These are phyloP conservation scores for Cyclanthera cordifolia DNA, from an alignment of 306 rosid genomes.

Conservation along the genomic window DNA sequence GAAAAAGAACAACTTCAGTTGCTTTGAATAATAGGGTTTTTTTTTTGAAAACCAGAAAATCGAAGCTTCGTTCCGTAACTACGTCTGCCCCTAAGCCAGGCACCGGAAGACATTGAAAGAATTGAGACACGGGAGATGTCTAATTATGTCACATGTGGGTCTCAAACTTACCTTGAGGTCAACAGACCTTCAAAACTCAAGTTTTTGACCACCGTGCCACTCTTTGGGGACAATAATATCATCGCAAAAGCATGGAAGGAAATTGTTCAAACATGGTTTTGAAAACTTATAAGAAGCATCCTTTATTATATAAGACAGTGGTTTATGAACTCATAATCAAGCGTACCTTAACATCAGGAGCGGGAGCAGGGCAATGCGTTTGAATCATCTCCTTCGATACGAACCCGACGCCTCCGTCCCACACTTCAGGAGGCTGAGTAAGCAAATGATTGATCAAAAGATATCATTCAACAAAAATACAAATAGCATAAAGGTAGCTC, in stretches of 20 bases:
- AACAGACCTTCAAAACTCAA: no score
- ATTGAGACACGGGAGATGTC: no score
- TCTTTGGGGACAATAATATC: no score
- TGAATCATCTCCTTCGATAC: constrained; percentile 87
- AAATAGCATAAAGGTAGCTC: not conserved
- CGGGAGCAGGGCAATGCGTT: constrained; percentile 69
- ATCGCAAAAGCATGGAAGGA: constrained; percentile 8
- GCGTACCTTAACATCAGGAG: constrained; percentile 60
- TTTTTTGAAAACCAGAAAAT: no score
- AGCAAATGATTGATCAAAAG: constrained; percentile 1
- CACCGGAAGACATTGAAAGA: no score
- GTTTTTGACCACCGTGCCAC: no score
- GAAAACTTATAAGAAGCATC: not conserved
- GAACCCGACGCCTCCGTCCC: constrained; percentile 91
- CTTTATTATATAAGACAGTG: not conserved
- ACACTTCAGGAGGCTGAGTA: constrained; percentile 74
- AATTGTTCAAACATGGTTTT: not conserved
- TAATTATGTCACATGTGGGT: no score
- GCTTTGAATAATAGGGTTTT: not conserved
- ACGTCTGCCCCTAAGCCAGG: no score
- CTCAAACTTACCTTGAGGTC: no score
- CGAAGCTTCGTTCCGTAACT: no score
- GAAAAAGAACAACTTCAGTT: not conserved
- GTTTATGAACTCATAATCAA: constrained; percentile 5
- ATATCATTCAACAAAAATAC: not conserved